Conservation (phyloP, 768 basidiomycete genomes). For the Suillus americanus region DNA sequence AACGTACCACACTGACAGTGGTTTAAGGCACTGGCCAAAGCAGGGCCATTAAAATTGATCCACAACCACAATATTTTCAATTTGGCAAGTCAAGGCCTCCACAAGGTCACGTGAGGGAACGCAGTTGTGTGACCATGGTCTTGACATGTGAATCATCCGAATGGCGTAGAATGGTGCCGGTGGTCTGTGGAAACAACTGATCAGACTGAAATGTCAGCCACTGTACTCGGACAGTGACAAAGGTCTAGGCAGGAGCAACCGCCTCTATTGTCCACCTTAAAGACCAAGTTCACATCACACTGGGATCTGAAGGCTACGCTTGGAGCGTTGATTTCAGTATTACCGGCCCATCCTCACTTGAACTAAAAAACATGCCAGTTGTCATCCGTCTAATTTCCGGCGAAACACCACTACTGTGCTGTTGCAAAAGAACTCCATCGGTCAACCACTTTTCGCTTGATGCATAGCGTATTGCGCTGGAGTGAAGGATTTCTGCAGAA, state of each 20-base stretch:
- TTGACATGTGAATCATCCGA: not conserved
- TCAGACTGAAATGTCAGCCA: not conserved
- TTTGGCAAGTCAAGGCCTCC: not conserved
- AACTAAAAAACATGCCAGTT: not conserved
- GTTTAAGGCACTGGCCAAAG: not conserved
- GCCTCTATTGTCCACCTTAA: not conserved
- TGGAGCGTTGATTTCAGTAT: not conserved
- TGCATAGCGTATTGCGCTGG: slow-evolving; percentile 62
- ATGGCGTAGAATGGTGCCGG: not conserved
- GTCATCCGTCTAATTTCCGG: not conserved
- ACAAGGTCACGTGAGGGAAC: not conserved
- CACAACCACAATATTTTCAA: not conserved
- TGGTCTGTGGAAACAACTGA: not conserved
- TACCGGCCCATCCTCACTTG: not conserved
- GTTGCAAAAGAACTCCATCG: not conserved
- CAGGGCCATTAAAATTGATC: not conserved
- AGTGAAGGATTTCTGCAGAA: slow-evolving; percentile 69
- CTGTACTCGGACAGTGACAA: not conserved
- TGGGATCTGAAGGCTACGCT: not conserved
- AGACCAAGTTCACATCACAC: not conserved
- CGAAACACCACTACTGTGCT: not conserved
- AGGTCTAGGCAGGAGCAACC: not conserved
- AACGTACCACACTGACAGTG: not conserved
- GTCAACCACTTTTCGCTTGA: slow-evolving; percentile 33
- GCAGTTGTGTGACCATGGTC: not conserved